Percentiles rank a stretch among this genome's conserved stretches.
Conservation (phyloP, 2,329 filamentous ascomycete species). For the Ophiostoma himal-ulmi region DNA sequence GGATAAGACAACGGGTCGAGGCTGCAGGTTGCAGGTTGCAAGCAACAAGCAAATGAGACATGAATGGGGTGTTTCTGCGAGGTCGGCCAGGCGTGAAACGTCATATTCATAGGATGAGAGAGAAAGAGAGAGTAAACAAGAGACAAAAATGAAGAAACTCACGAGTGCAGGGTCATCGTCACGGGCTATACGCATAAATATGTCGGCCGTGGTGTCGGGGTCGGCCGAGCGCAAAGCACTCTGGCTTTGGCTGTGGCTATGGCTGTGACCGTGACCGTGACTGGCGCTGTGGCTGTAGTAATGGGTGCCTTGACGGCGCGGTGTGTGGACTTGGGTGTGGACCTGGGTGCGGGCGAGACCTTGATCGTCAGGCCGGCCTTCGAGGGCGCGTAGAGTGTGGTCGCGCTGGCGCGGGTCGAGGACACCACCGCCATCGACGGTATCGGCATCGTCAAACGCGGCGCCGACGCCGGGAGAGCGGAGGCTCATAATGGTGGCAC, state of each 20-base stretch:
- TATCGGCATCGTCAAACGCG: conserved; percentile 39
- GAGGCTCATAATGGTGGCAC: conserved; percentile 37
- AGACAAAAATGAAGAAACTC: not conserved
- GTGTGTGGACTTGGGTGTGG: conserved; percentile 33
- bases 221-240: conserved; percentile 32
- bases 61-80: not conserved
- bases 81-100: not conserved
- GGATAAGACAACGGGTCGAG: conserved; percentile 1
- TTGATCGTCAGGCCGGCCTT: conserved; percentile 39
- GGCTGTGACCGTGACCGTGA: conserved; percentile 32
- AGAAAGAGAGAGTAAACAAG: conserved; percentile 7
- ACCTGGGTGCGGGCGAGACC: conserved; percentile 38
- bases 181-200: conserved; percentile 54
- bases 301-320: not conserved
- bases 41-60: not conserved
- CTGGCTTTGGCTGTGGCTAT: conserved; percentile 33
- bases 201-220: conserved; percentile 51
- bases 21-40: conserved; percentile 13
- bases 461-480: conserved; percentile 36
- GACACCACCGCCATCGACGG: conserved; percentile 25
- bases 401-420: conserved; percentile 43
- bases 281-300: conserved; percentile 33
- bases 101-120: conserved; percentile 1
- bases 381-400: conserved; percentile 46
- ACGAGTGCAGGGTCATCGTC: conserved; percentile 38